A percentile compares a stretch with the other conserved stretches of the same genome.
Conservation (phyloP, 495 filamentous ascomycete species). For the Arthonia radiata region DNA sequence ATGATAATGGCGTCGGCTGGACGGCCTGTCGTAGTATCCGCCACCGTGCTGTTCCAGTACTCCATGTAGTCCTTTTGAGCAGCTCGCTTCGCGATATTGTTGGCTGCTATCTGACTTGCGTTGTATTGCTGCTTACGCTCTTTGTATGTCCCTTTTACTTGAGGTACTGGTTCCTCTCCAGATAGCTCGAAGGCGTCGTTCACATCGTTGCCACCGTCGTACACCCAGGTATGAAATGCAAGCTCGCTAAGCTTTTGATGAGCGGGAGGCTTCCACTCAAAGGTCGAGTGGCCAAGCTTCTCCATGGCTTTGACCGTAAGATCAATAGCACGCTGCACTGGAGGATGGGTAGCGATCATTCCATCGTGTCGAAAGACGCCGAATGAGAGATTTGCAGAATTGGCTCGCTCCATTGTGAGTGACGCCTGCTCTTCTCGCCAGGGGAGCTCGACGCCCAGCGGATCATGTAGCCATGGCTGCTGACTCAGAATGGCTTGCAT, state of each 20-base stretch:
- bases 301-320: slow-evolving; percentile 24
- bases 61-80: slow-evolving; percentile 40
- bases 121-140: slow-evolving; percentile 14
- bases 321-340: slow-evolving; percentile 26
- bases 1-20: slow-evolving; percentile 30
- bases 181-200: slow-evolving; percentile 24
- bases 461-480: slow-evolving; percentile 41
- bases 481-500: slow-evolving; percentile 28
- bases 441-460: slow-evolving; percentile 31
- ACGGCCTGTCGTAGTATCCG: slow-evolving; percentile 27
- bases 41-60: slow-evolving; percentile 39
- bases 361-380: slow-evolving; percentile 28
- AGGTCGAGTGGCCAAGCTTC: slow-evolving; percentile 28
- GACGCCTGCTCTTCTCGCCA: slow-evolving; percentile 31
- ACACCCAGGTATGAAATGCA: slow-evolving; percentile 18
- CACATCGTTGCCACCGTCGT: slow-evolving; percentile 22
- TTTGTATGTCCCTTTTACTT: slow-evolving; percentile 14
- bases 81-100: slow-evolving; percentile 32
- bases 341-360: slow-evolving; percentile 22
- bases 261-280: slow-evolving; percentile 32
- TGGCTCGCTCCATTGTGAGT: slow-evolving; percentile 8
- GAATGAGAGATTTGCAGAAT: slow-evolving; percentile 20
- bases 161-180: slow-evolving; percentile 23
- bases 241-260: slow-evolving; percentile 16
- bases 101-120: slow-evolving; percentile 22